Evolutionary conservation across 2,329 filamentous ascomycete species (phyloP), one percentile per base, ranked within the genome.

Genomic region (Neocatenulostroma microsporum): DNA sequence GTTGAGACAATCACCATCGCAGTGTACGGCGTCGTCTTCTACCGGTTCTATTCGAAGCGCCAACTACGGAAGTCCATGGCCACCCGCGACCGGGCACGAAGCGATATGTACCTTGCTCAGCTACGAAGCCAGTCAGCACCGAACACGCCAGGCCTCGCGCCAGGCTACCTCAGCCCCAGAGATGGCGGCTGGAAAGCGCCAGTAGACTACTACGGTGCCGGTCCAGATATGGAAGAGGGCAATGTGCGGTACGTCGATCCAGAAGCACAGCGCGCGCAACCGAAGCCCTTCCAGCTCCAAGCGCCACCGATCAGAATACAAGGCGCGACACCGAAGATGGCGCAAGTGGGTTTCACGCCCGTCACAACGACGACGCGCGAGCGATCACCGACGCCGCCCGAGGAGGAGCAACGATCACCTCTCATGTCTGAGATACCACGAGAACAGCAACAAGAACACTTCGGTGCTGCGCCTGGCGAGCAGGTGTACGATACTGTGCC

Each of bases 51-150:
- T 77, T 87, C 84, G 49, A 98, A 96, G 75, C 83, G 86, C 61
- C 83, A 84, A 60, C 84, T 98, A 45, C 80, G 83, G 65, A 96
- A 95, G 74, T 88, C 87, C 46, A 98, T 98, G 91, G 84, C 94
- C 60, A 72, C 84, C 59, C 86, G 91, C 53, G 91, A 98, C 72
- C 83, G 84, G 57, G 91, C 91, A 48, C 84, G 91, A 45, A 89
- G 84, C 44, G 88, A 96, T 61, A 77, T 98, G 47, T 96, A 96
- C 70, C 84, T 96, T 46, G 87, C 68, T 12, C 67, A 70, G 38
- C 63, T 71, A 12, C 66, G 66, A 38, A 63, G 78, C 14, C 88
- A 96, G 67, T 94, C 87, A 18, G 88, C 87, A 4, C 89, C 89
- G 50, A 95, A 95, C 70, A 95, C 89, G 0, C 89, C 89, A 10